These are phyloP conservation scores for Leucosporidium scottii DNA, from an alignment of 768 basidiomycete species.

Conservation along the genomic window DNA sequence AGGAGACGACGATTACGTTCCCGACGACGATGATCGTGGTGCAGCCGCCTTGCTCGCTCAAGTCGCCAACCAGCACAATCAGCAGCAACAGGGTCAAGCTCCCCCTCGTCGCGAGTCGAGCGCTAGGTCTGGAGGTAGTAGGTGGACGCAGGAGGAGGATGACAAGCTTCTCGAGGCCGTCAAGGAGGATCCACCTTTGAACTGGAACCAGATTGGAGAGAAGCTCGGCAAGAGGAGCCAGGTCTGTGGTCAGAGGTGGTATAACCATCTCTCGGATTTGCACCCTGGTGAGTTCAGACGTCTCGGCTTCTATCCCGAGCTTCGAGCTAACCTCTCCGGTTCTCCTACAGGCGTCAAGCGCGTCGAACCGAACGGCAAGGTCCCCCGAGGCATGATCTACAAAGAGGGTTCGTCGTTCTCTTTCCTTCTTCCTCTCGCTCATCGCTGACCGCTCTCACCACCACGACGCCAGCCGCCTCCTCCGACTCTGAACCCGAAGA, in stretches of 20 bases:
- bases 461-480: no score
- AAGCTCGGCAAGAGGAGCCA: background rate
- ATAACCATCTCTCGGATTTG: background rate
- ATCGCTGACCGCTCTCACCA: background rate
- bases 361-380: background rate
- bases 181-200: background rate
- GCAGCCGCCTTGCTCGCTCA: no score
- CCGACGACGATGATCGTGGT: no score
- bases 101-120: no score
- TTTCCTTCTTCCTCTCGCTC: background rate
- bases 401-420: background rate
- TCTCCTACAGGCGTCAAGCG: background rate
- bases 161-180: background rate
- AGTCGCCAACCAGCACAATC: no score
- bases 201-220: background rate
- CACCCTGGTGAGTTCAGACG: background rate
- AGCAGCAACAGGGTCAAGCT: no score
- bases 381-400: background rate
- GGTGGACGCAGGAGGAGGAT: constrained; percentile 2
- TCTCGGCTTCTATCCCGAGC: background rate
- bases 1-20: no score
- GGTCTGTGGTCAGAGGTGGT: constrained; percentile 2
- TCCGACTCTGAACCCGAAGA: background rate
- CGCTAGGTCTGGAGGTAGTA: no score
- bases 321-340: background rate